Base-by-base conservation (phyloP, 2,329 filamentous ascomycete genomes). In the Aspergillus neoniger region DNA sequence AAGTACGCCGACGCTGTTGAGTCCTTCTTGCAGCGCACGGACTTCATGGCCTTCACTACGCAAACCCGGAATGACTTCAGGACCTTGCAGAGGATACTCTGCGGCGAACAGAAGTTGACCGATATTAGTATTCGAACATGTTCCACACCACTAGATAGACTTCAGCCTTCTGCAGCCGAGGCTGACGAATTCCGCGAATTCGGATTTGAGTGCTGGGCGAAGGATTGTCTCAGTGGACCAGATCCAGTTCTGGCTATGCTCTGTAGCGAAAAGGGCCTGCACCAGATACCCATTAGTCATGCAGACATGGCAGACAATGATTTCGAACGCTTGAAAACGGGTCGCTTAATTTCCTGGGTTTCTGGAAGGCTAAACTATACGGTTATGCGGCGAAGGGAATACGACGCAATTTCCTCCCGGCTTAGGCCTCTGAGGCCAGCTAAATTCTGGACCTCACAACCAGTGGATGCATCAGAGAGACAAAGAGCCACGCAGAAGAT, bases 161-260 rank as follows among this genome's bases (percentile, higher is more conserved):
- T 36, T 1, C 90, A 88, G 66, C 79, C 69, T 85, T 7, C 85
- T 86, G 0, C 69, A 91, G 5, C 77, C 83, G 0, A 36, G 32
- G 67, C 72, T 5, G 80, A 86, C 8, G 81, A 91, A 55, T 75
- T 92, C 58, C 70, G 55, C 61, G 69, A 43, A 60, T 86, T 75
- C 38, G 92, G 92, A 0, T 85, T 99, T 53, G 89, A 96, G 64
- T 88, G 89, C 2, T 96, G 90, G 79, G 88, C 92, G 0, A 82
- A 91, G 25, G 90, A 98, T 70, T 91, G 85, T 60, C 72, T 99
- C 5, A 83, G 88, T 36, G 95, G 94, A 0, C 96, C 96, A 0
- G 87, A 89, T 1, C 85, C 91, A 1, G 91, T 99, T 1, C 79
- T 98, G 36, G 89, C 91, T 6, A 95, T 96, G 90, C 84, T 99